Conservation (phyloP, 2,329 filamentous ascomycete genomes). For the Penicillium occitanis region DNA sequence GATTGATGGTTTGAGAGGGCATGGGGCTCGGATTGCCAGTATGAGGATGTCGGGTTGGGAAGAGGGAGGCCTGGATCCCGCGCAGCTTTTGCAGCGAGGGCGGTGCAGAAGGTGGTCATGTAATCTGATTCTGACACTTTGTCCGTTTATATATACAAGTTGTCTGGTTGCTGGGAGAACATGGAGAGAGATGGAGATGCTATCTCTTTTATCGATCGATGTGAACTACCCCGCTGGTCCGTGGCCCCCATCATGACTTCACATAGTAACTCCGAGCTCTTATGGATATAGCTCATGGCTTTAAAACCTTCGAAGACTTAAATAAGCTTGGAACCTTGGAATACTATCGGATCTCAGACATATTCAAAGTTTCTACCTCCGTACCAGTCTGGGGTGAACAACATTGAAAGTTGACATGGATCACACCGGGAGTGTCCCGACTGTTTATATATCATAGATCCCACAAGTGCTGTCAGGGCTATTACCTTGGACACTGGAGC, state of each 20-base stretch:
- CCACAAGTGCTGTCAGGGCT: not conserved
- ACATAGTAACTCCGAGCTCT: not conserved
- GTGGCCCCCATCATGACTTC: not conserved
- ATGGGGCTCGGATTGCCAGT: constrained; percentile 39
- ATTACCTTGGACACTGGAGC: not conserved
- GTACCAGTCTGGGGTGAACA: not conserved
- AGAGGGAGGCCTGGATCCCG: constrained; percentile 39
- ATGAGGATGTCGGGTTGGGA: constrained; percentile 37
- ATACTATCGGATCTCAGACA: not conserved
- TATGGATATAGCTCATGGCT: not conserved
- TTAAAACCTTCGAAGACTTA: too few relatives aligned
- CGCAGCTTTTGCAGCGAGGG: constrained; percentile 17
- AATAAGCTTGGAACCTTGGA: not conserved
- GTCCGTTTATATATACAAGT: not conserved
- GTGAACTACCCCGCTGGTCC: not conserved
- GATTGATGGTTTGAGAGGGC: constrained; percentile 33
- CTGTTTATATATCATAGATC: not conserved
- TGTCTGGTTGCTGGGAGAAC: not conserved
- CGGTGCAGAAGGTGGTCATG: constrained; percentile 23
- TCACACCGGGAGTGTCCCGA: not conserved
- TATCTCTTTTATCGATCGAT: not conserved
- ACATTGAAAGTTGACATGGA: not conserved
- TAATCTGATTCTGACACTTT: constrained; percentile 11
- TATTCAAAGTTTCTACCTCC: not conserved
- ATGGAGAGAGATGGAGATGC: not conserved